Evolutionary conservation across 2,329 filamentous ascomycete species (phyloP).

Genomic region (Sphaerostilbella broomeana): DNA sequence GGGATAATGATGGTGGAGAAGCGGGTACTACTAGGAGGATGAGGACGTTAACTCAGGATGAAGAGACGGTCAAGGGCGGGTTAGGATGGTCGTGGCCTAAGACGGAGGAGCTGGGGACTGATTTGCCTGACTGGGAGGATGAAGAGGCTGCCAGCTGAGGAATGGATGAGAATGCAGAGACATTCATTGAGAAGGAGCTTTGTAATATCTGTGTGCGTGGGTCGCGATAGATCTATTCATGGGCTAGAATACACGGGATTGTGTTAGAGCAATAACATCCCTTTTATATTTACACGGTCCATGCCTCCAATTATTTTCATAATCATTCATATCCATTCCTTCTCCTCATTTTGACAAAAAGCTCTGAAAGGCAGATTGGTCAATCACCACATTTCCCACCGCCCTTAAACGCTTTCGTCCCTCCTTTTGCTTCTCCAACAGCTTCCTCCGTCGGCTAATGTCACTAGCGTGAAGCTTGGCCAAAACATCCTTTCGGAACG

Average conservation of each 20-base stretch:
- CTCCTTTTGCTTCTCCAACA: conserved; percentile 95
- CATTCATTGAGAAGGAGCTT: neutral
- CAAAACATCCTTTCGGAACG: conserved; percentile 91
- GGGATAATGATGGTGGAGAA: conserved; percentile 20
- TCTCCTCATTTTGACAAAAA: conserved; percentile 68
- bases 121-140: conserved; percentile 31
- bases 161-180: neutral
- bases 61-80: conserved; percentile 30
- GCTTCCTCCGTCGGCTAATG: conserved; percentile 71
- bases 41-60: conserved; percentile 38
- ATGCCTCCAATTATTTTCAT: conserved; percentile 28
- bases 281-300: neutral
- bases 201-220: neutral
- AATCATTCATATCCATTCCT: no score
- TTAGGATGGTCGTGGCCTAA: conserved; percentile 31
- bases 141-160: neutral
- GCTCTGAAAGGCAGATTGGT: conserved; percentile 89
- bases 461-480: conserved; percentile 91
- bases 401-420: conserved; percentile 80
- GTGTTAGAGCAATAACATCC: neutral
- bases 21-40: neutral
- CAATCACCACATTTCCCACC: conserved; percentile 89
- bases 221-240: neutral
- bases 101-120: conserved; percentile 32
- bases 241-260: neutral